Base-by-base conservation (phyloP, 2,329 filamentous ascomycete species). In the Gliomastix tumulicola region DNA sequence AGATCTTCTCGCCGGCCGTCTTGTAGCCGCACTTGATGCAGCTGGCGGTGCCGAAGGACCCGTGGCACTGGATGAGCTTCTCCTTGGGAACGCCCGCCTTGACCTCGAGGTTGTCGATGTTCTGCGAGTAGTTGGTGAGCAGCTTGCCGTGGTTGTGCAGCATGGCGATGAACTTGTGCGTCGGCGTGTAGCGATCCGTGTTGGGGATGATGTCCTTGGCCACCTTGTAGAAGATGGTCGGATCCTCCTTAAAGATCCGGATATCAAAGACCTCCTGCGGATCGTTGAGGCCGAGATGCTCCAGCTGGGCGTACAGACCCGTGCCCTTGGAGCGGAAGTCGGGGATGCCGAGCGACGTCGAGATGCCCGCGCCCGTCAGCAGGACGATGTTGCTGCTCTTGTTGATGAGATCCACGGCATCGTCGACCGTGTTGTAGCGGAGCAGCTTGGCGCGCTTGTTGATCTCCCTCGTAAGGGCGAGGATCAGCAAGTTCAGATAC, bases 251-350 rank as follows among this genome's bases (percentile, higher is more conserved):
- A 60, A 98, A 98, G 47, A 89, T 72, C 36, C 78, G 63, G 44
- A 97, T 92, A 62, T 95, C 88, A 54, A 98, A 98, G 19, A 97
- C 88, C 54, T 97, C 88, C 55, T 97, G 89, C 2, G 90, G 90
- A 50, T 96, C 89, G 44, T 68, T 78, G 42, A 82, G 65, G 7
- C 88, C 88, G 41, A 92, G 74, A 50, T 87, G 78, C 48, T 77
- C 80, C 35, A 97, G 70, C 54, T 88, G 83, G 32, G 88, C 82
- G 63, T 97, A 97, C 38, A 97, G 82, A 34, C 90, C 90, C 2
- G 82, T 94, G 51, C 87, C 84, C 59, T 92, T 92, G 36, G 89
- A 96, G 46, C 92, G 82, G 55, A 98, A 98, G 59, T 98, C 92
- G 5, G 92, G 92, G 41, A 98, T 97, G 42, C 92, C 92, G 16